phyloP scores from a whole-genome alignment of 768 basidiomycete species.

The Rhizopogon vesiculosus region DNA sequence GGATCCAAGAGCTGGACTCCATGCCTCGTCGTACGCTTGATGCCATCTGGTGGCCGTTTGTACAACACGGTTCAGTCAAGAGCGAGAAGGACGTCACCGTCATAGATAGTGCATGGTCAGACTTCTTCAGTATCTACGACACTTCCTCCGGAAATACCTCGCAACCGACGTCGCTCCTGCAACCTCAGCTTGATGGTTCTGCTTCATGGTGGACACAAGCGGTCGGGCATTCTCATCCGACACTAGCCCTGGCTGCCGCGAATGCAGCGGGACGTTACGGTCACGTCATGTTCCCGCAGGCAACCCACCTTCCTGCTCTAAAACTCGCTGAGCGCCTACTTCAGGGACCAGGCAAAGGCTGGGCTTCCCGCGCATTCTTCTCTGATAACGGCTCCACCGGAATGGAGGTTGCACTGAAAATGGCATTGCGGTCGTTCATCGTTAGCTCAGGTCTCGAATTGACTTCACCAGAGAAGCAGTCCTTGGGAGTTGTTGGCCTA shows the following conservation, averaged over 20 bases:
- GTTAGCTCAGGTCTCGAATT: conserved; percentile 32
- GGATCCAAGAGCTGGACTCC: conserved; percentile 69
- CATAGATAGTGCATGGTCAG: conserved; percentile 85
- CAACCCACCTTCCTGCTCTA: conserved; percentile 82
- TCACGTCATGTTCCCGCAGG: conserved; percentile 94
- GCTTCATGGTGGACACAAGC: conserved; percentile 99
- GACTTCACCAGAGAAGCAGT: conserved; percentile 35
- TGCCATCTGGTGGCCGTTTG: conserved; percentile 95
- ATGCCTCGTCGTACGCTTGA: conserved; percentile 78
- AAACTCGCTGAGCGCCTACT: conserved; percentile 77
- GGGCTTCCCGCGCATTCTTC: conserved; percentile 90
- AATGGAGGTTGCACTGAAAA: conserved; percentile 97
- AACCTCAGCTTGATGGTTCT: conserved; percentile 79
- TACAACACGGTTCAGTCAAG: conserved; percentile 77
- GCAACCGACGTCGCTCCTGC: conserved; percentile 33
- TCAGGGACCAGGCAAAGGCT: conserved; percentile 77
- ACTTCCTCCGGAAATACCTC: conserved; percentile 15
- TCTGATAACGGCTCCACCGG: conserved; percentile 95
- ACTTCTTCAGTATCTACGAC: conserved; percentile 77
- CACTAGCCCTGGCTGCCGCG: conserved; percentile 82
- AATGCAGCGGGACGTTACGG: conserved; percentile 90
- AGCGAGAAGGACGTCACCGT: conserved; percentile 74
- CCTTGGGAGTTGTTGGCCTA: conserved; percentile 76
- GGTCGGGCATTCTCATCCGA: conserved; percentile 75
- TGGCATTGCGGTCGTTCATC: conserved; percentile 79